Conservation (phyloP, 2,329 filamentous ascomycete species). For the Colletotrichum sp. region DNA sequence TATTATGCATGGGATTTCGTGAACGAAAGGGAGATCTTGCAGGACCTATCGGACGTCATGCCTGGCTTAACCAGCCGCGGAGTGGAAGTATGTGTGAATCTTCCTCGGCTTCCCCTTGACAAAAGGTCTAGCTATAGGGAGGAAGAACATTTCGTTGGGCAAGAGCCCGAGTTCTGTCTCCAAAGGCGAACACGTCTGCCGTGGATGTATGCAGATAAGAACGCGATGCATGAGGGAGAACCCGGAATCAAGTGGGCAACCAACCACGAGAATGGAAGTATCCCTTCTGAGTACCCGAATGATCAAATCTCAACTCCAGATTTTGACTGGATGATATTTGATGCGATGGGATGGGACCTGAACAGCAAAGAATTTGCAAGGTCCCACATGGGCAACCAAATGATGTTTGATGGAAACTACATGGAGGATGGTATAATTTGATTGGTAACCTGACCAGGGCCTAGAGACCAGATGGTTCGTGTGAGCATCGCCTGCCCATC, state of each 20-base stretch:
- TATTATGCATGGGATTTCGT: not conserved
- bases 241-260: not conserved
- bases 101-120: not conserved
- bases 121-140: not conserved
- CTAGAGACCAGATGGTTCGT: not conserved
- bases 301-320: not conserved
- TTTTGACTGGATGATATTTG: not conserved
- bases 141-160: not conserved
- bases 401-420: not conserved
- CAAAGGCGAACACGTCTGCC: not conserved
- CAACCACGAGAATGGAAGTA: not conserved
- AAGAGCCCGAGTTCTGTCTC: not conserved
- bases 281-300: not conserved
- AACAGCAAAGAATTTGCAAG: not conserved
- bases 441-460: not conserved
- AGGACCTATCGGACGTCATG: not conserved
- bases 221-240: not conserved
- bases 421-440: not conserved
- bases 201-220: not conserved
- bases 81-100: not conserved
- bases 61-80: not conserved
- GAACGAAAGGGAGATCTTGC: not conserved
- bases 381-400: not conserved
- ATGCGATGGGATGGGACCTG: not conserved
- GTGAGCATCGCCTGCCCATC: not conserved